These are phyloP conservation scores for Calonectria hongkongensis DNA, from an alignment of 2,329 filamentous ascomycete species.

Conservation along the genomic window DNA sequence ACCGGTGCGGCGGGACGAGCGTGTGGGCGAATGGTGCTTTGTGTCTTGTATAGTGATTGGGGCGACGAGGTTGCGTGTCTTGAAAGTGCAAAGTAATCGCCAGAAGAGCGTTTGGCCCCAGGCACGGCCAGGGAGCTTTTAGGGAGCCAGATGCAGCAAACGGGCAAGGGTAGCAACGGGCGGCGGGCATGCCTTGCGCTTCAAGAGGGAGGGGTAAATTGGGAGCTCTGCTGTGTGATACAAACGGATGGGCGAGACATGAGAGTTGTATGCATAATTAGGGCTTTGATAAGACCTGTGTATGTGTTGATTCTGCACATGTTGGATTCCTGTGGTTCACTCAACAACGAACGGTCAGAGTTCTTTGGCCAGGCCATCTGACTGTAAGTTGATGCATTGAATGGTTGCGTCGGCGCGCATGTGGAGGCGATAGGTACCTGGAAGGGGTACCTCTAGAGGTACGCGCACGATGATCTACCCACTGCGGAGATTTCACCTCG, in stretches of 20 bases:
- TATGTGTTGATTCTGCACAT: neutral
- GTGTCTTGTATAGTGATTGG: slow-evolving; percentile 17
- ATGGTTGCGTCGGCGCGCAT: slow-evolving; percentile 20
- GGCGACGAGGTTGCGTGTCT: slow-evolving; percentile 37
- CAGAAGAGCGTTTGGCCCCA: slow-evolving; percentile 50
- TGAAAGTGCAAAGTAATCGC: slow-evolving; percentile 37
- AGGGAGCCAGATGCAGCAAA: slow-evolving; percentile 40
- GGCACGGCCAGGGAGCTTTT: slow-evolving; percentile 35
- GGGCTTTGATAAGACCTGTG: neutral
- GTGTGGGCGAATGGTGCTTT: neutral
- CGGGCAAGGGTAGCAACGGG: slow-evolving; percentile 46
- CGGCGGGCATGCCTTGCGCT: slow-evolving; percentile 9
- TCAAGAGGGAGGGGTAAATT: slow-evolving; percentile 13
- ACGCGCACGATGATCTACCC: slow-evolving; percentile 39
- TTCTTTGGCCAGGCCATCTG: neutral
- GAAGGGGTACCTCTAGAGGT: slow-evolving; percentile 18
- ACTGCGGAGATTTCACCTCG: slow-evolving; percentile 38
- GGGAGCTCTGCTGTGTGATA: neutral
- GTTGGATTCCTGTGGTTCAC: neutral
- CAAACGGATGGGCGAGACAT: neutral
- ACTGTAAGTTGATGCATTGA: slow-evolving; percentile 31
- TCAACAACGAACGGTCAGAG: slow-evolving; percentile 1
- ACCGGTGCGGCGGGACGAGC: slow-evolving; percentile 1
- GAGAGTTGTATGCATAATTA: slow-evolving; percentile 16
- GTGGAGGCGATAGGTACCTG: slow-evolving; percentile 9